Evolutionary conservation across 1,139 yeast genomes (phyloP), one percentile per base, ranked within the genome.

Genomic region (Kodamaea anthophila): DNA sequence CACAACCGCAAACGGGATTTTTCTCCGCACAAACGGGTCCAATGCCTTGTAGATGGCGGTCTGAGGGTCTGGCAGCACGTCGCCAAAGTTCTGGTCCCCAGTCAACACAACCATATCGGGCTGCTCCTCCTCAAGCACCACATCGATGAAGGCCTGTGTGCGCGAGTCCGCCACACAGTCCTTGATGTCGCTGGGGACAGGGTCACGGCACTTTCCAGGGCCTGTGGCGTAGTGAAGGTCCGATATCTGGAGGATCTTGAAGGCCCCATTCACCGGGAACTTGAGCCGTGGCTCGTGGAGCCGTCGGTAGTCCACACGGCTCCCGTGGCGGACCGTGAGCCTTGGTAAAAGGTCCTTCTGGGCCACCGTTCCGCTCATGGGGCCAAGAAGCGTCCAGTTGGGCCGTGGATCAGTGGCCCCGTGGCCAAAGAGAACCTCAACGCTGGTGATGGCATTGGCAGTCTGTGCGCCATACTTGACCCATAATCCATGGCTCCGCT

Each of bases 141-240:
- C 51, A 15, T 73, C 66, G n/a, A 87, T 50, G 47, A 85, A 84
- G 13, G 55, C 51, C 22, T 72, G 41, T 0, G 96, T 82, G 34
- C 80, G 66, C 0, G 73, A 67, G 48, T 87, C 96, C 0, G 96
- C 96, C 36, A 65, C 55, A 46, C 96, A 87, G 7, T 56, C 58
- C 5, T 46, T 53, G 4, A 46, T 50, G 2, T 64, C 52, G 4
- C 45, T 46, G 0, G 87, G 87, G 13, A 53, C 70, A 4, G 86
- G 80, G 49, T 86, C 91, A 31, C 77, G 59, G 46, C 96, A 87
- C 28, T 53, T 52, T 3, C 96, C 96, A 29, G 57, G 64, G 2
- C 88, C 91, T 0, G 91, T 82, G 6, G 86, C 71, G 46, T 82
- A 76, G 52, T 88, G 96, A 35, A 87, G 58, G 51, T 88, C 97